phyloP scores from a whole-genome alignment of 73 alveolate species.

The Vitrella brassicaformis region DNA sequence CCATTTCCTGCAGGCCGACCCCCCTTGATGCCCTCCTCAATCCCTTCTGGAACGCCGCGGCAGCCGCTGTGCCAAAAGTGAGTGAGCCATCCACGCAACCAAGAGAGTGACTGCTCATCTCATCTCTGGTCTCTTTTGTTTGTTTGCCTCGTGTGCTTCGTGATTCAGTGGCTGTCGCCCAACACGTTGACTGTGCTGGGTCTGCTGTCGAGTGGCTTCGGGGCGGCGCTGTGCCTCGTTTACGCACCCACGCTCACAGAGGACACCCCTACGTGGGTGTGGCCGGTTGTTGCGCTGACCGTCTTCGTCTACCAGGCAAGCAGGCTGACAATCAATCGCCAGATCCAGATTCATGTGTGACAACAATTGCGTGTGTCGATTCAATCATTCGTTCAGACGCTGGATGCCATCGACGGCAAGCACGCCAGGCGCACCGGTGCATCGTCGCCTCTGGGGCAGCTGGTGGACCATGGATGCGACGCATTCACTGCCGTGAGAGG shows the following conservation, averaged over 20 bases:
- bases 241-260: conserved; percentile 5
- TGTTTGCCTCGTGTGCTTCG: no score
- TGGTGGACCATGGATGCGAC: conserved; percentile 67
- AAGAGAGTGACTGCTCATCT: no score
- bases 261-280: conserved; percentile 14
- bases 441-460: conserved; percentile 76
- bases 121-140: no score
- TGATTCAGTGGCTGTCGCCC: conserved; percentile 26
- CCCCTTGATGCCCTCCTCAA: no score
- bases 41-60: no score
- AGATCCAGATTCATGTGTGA: no score
- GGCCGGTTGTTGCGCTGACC: conserved; percentile 5
- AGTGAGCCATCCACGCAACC: no score
- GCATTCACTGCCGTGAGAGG: conserved; percentile 11
- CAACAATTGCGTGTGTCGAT: no score
- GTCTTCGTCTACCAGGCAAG: conserved; percentile 23
- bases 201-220: not conserved
- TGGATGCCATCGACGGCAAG: conserved; percentile 88
- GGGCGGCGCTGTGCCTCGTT: not conserved
- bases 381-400: conserved; percentile 73
- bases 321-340: no score
- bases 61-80: no score
- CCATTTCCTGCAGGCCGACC: no score
- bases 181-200: conserved; percentile 6
- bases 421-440: conserved; percentile 76